These are phyloP conservation scores for Tulasnella sp. DNA, from an alignment of 768 basidiomycete species.

Conservation along the genomic window DNA sequence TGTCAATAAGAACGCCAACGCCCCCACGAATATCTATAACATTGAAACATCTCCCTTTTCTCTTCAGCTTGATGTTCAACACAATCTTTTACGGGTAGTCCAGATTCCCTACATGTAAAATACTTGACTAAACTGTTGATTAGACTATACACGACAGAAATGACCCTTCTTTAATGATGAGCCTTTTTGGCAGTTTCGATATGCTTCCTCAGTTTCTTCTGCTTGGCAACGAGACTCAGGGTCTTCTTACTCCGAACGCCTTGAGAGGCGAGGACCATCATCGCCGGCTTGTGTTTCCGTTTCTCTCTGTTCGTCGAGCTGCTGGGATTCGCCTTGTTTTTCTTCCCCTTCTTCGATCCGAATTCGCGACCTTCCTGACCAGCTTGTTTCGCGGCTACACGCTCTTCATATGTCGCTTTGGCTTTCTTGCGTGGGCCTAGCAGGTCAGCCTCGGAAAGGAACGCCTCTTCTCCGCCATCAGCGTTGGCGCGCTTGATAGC, in stretches of 20 bases:
- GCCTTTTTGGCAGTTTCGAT: constrained; percentile 56
- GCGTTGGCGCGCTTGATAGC: constrained; percentile 44
- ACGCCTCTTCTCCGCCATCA: constrained; percentile 35
- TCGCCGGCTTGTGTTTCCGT: constrained; percentile 84
- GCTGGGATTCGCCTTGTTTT: constrained; percentile 67
- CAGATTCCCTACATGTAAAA: too few relatives aligned
- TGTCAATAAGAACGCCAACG: too few relatives aligned
- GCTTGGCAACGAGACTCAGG: constrained; percentile 68
- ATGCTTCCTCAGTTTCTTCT: constrained; percentile 62
- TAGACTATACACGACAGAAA: too few relatives aligned
- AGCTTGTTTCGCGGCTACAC: constrained; percentile 81
- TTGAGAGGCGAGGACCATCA: constrained; percentile 77
- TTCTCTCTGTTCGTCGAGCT: constrained; percentile 89
- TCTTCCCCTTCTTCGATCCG: constrained; percentile 82
- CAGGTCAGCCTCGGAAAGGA: constrained; percentile 85
- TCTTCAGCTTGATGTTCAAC: too few relatives aligned
- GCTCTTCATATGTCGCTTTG: constrained; percentile 88
- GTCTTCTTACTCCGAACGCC: constrained; percentile 76
- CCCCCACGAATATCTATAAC: too few relatives aligned
- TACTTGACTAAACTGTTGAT: too few relatives aligned
- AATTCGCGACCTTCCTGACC: constrained; percentile 91
- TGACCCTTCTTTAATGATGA: constrained; percentile 17
- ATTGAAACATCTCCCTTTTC: too few relatives aligned
- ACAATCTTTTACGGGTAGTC: too few relatives aligned
- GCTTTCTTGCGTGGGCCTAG: constrained; percentile 86